Evolutionary conservation across 352 stramenopile species (phyloP), one percentile per base, ranked within the genome.

Genomic region (Globisporangium uncinulatum): DNA sequence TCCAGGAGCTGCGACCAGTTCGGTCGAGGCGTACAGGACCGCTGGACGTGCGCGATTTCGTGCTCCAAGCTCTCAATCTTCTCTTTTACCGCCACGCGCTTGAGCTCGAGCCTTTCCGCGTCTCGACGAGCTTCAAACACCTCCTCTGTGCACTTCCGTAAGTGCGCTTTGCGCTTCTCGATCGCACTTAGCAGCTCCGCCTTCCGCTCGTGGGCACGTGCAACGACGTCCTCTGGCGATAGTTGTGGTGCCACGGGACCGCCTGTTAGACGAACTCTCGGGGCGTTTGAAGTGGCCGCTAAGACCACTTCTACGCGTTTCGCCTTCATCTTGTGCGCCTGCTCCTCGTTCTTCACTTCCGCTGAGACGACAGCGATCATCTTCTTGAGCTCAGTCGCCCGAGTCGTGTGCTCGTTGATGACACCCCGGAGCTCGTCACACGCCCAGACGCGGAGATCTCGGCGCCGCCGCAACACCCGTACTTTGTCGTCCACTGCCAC

Each of bases 51-150:
- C 1, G 47, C 20, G 14, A 76, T 76, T 37, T 83, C 62, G 6
- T 65, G 56, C 21, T 83, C 54, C 1, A 86, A 47, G 13, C 56
- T 60, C 11, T 62, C 59, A 2, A 67, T 56, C 5, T 78, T 51
- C 1, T 56, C 59, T 7, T 58, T 45, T 9, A 86, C 56, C 1
- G 59, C 54, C 0, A 53, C 47, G 14, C 60, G 67, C 10, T 68
- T 48, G 15, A 59, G 54, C 51, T 86, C 69, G 6, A 87, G 36
- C 13, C 66, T 54, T 1, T 70, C 51, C 2, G 75, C 60, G 13
- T 73, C 56, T 32, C 71, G 78, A 8, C 79, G 76, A 11, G 87
- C 69, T 44, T 83, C 69, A 39, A 91, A 91, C 20, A 91, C 83
- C 15, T 74, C 63, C 34, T 87, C 74, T 2, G 78, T 91, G 4